Evolutionary conservation across 257 asterid species (phyloP).

Genomic region (Lycium barbarum): DNA sequence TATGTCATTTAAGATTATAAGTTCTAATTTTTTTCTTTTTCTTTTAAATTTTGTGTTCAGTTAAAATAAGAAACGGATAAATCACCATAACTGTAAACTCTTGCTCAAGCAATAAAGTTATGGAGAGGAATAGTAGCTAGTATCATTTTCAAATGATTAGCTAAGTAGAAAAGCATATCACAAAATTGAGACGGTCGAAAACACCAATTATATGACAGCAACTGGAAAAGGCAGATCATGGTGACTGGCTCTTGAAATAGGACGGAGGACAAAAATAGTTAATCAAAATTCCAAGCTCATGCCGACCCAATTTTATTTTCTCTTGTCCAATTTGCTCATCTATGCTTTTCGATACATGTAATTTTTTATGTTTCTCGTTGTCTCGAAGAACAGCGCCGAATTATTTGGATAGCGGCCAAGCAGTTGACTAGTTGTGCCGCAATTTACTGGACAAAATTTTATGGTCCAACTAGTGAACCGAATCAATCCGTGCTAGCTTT

Average conservation of each 20-base stretch:
- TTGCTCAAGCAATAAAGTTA: too few relatives aligned
- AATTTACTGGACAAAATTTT: too few relatives aligned
- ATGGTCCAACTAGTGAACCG: too few relatives aligned
- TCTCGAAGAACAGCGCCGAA: not conserved
- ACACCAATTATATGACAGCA: not conserved
- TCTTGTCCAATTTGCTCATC: not conserved
- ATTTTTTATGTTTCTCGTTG: not conserved
- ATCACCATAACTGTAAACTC: too few relatives aligned
- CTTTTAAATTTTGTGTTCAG: too few relatives aligned
- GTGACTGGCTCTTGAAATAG: not conserved
- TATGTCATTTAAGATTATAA: too few relatives aligned
- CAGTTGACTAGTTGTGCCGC: too few relatives aligned
- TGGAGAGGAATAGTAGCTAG: too few relatives aligned
- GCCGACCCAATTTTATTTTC: not conserved
- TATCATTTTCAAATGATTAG: not conserved
- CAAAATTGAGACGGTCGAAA: not conserved
- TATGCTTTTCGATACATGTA: not conserved
- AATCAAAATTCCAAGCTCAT: not conserved
- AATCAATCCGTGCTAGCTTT: too few relatives aligned
- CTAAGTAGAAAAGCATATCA: not conserved
- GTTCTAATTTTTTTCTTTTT: too few relatives aligned
- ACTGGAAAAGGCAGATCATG: not conserved
- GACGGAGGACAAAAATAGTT: not conserved
- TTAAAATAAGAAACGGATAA: too few relatives aligned
- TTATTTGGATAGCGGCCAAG: not conserved